Conservation (phyloP, 225 moss, liverwort and hornwort genomes). For the Climacium dendroides region DNA sequence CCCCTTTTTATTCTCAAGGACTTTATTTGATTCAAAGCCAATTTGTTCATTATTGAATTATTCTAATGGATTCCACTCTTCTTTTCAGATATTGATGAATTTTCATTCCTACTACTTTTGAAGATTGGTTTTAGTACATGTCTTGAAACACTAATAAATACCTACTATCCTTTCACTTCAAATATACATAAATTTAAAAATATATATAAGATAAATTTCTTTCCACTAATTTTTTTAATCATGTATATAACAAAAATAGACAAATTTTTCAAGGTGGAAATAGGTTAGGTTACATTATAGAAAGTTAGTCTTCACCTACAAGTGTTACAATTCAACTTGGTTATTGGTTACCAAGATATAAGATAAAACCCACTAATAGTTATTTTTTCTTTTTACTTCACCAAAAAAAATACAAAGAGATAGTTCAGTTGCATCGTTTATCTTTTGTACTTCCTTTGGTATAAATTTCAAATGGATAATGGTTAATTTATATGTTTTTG, state of each 20-base stretch:
- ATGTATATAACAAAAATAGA: neutral
- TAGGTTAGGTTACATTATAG: neutral
- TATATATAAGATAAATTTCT: too few relatives aligned
- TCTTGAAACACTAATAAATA: neutral
- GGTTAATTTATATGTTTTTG: neutral
- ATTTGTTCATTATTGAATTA: too few relatives aligned
- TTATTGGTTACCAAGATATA: too few relatives aligned
- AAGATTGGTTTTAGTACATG: fast-evolving
- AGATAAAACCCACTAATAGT: neutral
- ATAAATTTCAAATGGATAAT: neutral
- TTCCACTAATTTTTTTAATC: neutral
- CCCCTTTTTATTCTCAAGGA: fast-evolving
- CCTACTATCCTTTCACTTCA: neutral
- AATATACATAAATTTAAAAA: neutral
- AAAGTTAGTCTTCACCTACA: neutral
- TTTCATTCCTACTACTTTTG: neutral
- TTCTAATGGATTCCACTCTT: too few relatives aligned
- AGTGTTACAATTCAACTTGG: fast-evolving
- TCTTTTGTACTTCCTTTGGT: neutral
- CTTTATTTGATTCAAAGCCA: too few relatives aligned
- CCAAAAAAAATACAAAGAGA: neutral
- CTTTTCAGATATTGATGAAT: neutral
- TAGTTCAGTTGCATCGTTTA: neutral
- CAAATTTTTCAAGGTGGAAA: neutral
- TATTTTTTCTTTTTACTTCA: fast-evolving